A percentile compares a stretch with the other conserved stretches of the same genome.
phyloP scores from a whole-genome alignment of 495 filamentous ascomycete species.

The Penicillium paxilli region DNA sequence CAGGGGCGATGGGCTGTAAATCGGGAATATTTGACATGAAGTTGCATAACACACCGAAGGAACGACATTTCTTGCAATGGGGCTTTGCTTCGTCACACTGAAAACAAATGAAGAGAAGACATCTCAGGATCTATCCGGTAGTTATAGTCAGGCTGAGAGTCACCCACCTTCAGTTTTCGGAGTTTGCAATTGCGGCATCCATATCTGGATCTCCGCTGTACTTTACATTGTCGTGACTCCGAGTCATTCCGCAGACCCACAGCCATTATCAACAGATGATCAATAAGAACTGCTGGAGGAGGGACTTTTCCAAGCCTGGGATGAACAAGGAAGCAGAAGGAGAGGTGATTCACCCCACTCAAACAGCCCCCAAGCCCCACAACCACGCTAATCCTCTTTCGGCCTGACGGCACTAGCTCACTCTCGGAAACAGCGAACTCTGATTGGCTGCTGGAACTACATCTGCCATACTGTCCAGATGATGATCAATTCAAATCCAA shows the following conservation, averaged over 20 bases:
- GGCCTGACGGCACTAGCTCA: conserved; percentile 25
- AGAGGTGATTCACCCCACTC: background rate
- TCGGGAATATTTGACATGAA: conserved; percentile 37
- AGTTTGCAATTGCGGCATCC: conserved; percentile 54
- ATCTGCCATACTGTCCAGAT: background rate
- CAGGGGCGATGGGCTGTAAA: conserved; percentile 34
- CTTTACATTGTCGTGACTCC: background rate
- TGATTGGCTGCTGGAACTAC: conserved; percentile 26
- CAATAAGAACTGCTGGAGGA: background rate
- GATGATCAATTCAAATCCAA: no score
- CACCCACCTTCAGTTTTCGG: conserved; percentile 46
- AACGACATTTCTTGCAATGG: conserved; percentile 43
- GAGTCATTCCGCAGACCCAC: conserved; percentile 14
- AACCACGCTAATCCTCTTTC: conserved; percentile 19
- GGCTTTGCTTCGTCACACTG: conserved; percentile 50
- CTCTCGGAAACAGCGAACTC: conserved; percentile 22
- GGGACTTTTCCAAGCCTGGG: conserved; percentile 3
- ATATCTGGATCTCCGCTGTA: conserved; percentile 35
- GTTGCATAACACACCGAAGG: conserved; percentile 46
- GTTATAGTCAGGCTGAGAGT: conserved; percentile 1
- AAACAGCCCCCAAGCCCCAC: background rate
- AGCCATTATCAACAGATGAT: conserved; percentile 11
- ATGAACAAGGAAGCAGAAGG: background rate
- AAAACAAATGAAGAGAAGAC: background rate
- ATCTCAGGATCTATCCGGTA: conserved; percentile 11